phyloP scores from a whole-genome alignment of 352 stramenopile genomes.

The Phytophthora kernoviae region DNA sequence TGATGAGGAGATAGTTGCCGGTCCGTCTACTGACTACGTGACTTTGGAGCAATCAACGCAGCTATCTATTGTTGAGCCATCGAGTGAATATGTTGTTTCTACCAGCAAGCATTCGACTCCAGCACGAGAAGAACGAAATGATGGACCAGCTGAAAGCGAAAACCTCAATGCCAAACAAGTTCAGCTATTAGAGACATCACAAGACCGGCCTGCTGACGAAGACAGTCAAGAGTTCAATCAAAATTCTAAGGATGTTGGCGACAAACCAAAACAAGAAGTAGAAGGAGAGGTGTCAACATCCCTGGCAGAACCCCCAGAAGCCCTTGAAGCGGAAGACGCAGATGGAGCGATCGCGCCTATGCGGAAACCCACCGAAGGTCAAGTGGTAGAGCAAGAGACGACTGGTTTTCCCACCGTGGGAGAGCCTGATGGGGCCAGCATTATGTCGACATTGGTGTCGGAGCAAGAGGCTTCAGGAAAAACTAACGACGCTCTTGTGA shows the following conservation, averaged over 20 bases:
- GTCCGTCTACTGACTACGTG: not conserved
- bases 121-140: not conserved
- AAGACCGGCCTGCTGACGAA: too few relatives aligned
- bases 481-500: too few relatives aligned
- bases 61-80: not conserved
- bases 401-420: not conserved
- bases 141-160: not conserved
- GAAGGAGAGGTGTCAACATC: too few relatives aligned
- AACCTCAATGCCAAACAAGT: too few relatives aligned
- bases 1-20: too few relatives aligned
- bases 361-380: constrained; percentile 4
- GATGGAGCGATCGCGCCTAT: constrained; percentile 4
- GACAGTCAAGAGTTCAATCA: too few relatives aligned
- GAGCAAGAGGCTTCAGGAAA: too few relatives aligned
- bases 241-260: too few relatives aligned
- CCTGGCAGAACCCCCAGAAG: not conserved
- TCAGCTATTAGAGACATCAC: too few relatives aligned
- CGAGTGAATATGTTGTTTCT: not conserved
- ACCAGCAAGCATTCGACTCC: not conserved
- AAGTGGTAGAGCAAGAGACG: constrained; percentile 3
- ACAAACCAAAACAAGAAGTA: too few relatives aligned
- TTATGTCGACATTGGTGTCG: too few relatives aligned
- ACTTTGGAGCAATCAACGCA: not conserved
- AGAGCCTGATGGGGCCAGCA: too few relatives aligned
- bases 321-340: not conserved